phyloP scores from a whole-genome alignment of 148 eudicot genomes.

The Chenopodium suecicum region DNA sequence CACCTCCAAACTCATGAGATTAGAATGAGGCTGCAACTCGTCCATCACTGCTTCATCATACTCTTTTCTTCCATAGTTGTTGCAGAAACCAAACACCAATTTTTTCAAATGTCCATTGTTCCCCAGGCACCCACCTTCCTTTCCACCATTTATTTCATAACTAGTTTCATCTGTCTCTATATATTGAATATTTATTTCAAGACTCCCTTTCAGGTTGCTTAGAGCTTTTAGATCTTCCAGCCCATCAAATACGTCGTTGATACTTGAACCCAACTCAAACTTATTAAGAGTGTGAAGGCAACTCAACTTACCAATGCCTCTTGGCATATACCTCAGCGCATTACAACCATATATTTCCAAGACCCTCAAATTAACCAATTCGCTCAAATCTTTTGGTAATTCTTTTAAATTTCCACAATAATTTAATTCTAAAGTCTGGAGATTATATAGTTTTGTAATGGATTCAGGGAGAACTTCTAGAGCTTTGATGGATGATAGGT shows the following conservation, averaged over 20 bases:
- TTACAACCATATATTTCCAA: not conserved
- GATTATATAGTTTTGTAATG: conserved; percentile 2
- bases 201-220: not conserved
- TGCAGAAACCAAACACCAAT: not conserved
- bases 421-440: not conserved
- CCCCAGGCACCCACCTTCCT: conserved; percentile 7
- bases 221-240: not conserved
- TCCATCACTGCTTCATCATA: conserved; percentile 16
- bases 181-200: no score
- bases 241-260: not conserved
- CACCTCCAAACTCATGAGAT: conserved; percentile 6
- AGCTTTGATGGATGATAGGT: not conserved
- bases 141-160: not conserved
- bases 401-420: not conserved
- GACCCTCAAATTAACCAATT: not conserved
- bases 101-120: not conserved
- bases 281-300: not conserved
- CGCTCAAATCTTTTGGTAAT: not conserved
- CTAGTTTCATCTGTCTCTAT: no score
- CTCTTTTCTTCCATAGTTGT: no score
- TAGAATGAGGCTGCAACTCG: conserved; percentile 21
- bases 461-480: conserved; percentile 11
- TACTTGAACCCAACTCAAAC: not conserved
- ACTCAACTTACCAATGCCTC: conserved; percentile 13
- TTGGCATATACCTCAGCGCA: conserved; percentile 8